Evolutionary conservation across 2,329 filamentous ascomycete genomes (phyloP), one percentile per base, ranked within the genome.

Genomic region (Pseudopithomyces chartarum): DNA sequence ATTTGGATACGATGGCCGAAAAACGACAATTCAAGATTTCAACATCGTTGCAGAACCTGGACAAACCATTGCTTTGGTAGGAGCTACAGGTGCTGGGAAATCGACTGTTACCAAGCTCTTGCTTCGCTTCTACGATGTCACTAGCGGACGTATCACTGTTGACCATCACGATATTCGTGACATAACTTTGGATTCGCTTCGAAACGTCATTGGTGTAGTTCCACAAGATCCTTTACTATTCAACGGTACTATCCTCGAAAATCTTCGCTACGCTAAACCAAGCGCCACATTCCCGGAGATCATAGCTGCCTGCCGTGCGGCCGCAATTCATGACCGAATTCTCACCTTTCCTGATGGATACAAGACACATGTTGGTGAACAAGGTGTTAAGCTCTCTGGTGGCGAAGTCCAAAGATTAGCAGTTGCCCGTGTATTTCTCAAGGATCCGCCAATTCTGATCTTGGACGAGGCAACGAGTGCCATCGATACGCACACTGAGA

Each of bases 391-490:
- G 55, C 74, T 89, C 1, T 88, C 85, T 6, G 86, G 86, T 1
- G 86, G 86, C 20, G 85, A 88, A 68, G 71, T 86, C 15, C 86
- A 89, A 64, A 82, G 86, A 44, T 79, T 88, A 15, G 85, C 86
- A 6, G 88, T 88, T 68, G 86, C 86, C n/a, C 85, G 91, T 2
- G 87, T 90, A 11, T 80, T 92, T 51, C 84, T 94, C 70, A 92
- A 92, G 75, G 84, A 84, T 57, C 88, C 90, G 0, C 89, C 92
- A 64, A 82, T 96, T 43, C 82, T 96, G 5, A 87, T 96, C 12
- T 82, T 96, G 1, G 92, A 96, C 67, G 92, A 96, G 77, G 88
- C 92, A 0, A 95, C 93, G 59, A 90, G 89, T 52, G 90, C 91
- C 47, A 90, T 96, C 84, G 88, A 93, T 59, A 86, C 89, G 42